Evolutionary conservation across 2,329 filamentous ascomycete genomes (phyloP).

Genomic region (Xylariaceae sp.): DNA sequence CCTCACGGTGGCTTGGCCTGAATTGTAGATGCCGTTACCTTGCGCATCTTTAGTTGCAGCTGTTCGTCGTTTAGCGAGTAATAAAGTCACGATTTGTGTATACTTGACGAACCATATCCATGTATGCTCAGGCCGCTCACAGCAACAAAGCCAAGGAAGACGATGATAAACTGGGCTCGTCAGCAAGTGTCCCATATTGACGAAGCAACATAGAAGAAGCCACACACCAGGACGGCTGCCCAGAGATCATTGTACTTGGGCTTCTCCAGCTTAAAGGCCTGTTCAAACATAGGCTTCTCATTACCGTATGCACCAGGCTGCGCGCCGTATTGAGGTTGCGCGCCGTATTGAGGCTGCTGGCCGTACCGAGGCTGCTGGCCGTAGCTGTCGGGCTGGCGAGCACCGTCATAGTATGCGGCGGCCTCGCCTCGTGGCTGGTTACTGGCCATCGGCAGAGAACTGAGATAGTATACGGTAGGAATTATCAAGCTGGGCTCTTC

Average conservation of each 20-base stretch:
- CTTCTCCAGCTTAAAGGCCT: conserved; percentile 75
- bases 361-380: conserved; percentile 8
- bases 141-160: conserved; percentile 68
- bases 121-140: conserved; percentile 73
- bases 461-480: too few species aligned
- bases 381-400: conserved; percentile 8
- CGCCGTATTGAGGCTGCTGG: conserved; percentile 11
- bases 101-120: conserved; percentile 61
- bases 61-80: conserved; percentile 13
- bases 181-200: background rate
- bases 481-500: too few species aligned
- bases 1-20: conserved; percentile 53
- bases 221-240: conserved; percentile 73
- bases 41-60: conserved; percentile 53
- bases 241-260: conserved; percentile 91
- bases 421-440: conserved; percentile 17
- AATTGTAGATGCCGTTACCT: conserved; percentile 70
- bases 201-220: background rate
- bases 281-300: conserved; percentile 62
- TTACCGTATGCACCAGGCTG: conserved; percentile 17
- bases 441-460: conserved; percentile 6
- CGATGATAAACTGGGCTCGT: conserved; percentile 56
- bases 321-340: conserved; percentile 9
- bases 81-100: too few species aligned
- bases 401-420: conserved; percentile 17